Evolutionary conservation across 2,329 filamentous ascomycete genomes (phyloP).

Genomic region (Cercospora sp.): DNA sequence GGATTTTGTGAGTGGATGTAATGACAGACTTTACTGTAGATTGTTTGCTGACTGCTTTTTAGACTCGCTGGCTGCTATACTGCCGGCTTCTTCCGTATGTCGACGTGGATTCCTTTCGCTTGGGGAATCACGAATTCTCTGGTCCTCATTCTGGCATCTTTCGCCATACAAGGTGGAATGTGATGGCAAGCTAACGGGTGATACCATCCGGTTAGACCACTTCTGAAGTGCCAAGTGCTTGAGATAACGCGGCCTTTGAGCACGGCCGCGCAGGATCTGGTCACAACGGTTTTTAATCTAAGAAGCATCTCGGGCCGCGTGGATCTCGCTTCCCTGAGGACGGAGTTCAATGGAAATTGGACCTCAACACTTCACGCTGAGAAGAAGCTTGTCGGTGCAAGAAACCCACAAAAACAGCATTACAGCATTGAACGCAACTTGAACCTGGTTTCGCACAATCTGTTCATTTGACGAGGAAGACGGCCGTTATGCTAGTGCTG

Average conservation of each 20-base stretch:
- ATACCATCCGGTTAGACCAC: background rate
- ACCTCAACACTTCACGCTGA: background rate
- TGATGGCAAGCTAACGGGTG: constrained; percentile 45
- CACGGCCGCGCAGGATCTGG: background rate
- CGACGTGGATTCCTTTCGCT: constrained; percentile 88
- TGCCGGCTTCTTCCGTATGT: constrained; percentile 83
- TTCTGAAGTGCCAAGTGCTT: background rate
- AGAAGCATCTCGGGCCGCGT: background rate
- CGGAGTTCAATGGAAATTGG: background rate
- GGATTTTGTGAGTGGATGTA: constrained; percentile 64
- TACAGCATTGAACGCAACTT: background rate
- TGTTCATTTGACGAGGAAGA: background rate
- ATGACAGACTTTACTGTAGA: too few relatives aligned
- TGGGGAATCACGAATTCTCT: constrained; percentile 85
- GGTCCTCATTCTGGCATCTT: constrained; percentile 80
- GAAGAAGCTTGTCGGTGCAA: background rate
- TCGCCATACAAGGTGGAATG: constrained; percentile 87
- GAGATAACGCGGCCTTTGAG: background rate
- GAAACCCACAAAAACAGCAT: background rate
- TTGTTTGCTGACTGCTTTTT: constrained; percentile 9
- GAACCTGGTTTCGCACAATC: background rate
- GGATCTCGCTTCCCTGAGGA: background rate
- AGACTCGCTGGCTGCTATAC: constrained; percentile 79
- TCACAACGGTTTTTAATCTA: background rate
- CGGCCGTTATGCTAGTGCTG: background rate